Evolutionary conservation across 768 basidiomycete species (phyloP).

Genomic region (Agaricus bisporus): DNA sequence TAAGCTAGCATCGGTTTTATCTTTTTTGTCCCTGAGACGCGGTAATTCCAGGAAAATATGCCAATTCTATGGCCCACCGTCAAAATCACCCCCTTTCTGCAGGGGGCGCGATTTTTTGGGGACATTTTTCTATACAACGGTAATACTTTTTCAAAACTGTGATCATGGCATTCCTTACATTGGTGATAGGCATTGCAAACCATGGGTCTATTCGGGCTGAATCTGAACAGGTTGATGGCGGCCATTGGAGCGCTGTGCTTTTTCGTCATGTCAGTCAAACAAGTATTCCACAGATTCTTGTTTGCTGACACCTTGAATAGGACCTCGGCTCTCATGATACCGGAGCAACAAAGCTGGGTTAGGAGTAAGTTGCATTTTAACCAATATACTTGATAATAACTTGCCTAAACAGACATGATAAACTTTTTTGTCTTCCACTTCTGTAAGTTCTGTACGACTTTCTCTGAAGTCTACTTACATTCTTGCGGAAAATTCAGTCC

Average conservation of each 20-base stretch:
- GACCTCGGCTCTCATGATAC: constrained; percentile 33
- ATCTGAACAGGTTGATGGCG: constrained; percentile 61
- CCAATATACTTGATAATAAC: not conserved
- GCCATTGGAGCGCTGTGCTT: constrained; percentile 50
- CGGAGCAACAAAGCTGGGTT: constrained; percentile 25
- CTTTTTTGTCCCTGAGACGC: constrained; percentile 17
- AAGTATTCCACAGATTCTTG: not conserved
- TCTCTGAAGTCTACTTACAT: constrained; percentile 11
- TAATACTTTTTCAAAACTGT: constrained; percentile 14
- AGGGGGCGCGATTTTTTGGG: constrained; percentile 40
- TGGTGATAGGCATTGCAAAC: constrained; percentile 45
- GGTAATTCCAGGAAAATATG: constrained; percentile 29
- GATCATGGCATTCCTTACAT: not conserved
- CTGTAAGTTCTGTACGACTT: constrained; percentile 30
- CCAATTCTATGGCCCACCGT: constrained; percentile 27
- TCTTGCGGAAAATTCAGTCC: constrained; percentile 34
- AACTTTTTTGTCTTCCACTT: constrained; percentile 74
- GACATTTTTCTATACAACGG: constrained; percentile 43
- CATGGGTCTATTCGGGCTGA: constrained; percentile 66
- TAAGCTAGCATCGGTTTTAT: constrained; percentile 31
- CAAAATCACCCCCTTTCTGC: constrained; percentile 18
- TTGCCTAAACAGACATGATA: constrained; percentile 41
- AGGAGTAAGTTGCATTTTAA: constrained; percentile 24
- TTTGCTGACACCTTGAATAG: constrained; percentile 15
- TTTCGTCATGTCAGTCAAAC: constrained; percentile 38